These are phyloP conservation scores for Mortierella sp. DNA, from an alignment of 371 early-diverging fungal species.

Conservation along the genomic window DNA sequence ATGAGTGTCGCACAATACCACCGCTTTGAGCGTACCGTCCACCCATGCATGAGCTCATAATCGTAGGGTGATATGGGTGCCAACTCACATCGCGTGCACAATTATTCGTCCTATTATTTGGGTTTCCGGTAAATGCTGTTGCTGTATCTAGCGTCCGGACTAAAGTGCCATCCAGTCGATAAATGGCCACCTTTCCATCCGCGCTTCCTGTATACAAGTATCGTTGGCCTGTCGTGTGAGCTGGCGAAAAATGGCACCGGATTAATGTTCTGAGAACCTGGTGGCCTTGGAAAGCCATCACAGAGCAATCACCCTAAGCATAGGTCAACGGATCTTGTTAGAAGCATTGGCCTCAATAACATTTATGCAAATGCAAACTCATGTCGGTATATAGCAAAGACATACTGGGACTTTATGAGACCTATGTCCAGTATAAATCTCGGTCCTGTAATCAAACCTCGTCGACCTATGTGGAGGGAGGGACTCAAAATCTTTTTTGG, in stretches of 20 bases:
- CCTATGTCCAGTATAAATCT: constrained; percentile 19
- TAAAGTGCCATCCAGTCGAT: constrained; percentile 56
- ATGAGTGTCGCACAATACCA: constrained; percentile 42
- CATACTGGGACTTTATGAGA: constrained; percentile 25
- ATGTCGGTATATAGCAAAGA: constrained; percentile 28
- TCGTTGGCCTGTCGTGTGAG: constrained; percentile 64
- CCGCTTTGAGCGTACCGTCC: constrained; percentile 8
- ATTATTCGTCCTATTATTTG: background rate
- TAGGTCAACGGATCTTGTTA: background rate
- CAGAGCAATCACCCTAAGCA: constrained; percentile 60
- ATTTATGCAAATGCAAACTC: constrained; percentile 44
- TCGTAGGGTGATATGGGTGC: constrained; percentile 68
- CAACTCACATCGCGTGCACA: constrained; percentile 71
- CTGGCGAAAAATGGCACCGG: constrained; percentile 76
- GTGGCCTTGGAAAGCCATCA: constrained; percentile 69
- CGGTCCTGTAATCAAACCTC: constrained; percentile 42
- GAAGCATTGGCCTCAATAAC: background rate
- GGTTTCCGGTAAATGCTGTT: constrained; percentile 16
- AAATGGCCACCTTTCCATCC: constrained; percentile 67
- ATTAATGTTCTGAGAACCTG: constrained; percentile 73
- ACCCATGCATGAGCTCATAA: constrained; percentile 51
- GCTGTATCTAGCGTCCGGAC: constrained; percentile 44
- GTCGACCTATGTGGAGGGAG: constrained; percentile 7
- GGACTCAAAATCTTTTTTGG: constrained; percentile 13
- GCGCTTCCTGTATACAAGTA: constrained; percentile 67